Evolutionary conservation across 495 filamentous ascomycete genomes (phyloP), one percentile per base, ranked within the genome.

Genomic region (Acidomyces sp.): DNA sequence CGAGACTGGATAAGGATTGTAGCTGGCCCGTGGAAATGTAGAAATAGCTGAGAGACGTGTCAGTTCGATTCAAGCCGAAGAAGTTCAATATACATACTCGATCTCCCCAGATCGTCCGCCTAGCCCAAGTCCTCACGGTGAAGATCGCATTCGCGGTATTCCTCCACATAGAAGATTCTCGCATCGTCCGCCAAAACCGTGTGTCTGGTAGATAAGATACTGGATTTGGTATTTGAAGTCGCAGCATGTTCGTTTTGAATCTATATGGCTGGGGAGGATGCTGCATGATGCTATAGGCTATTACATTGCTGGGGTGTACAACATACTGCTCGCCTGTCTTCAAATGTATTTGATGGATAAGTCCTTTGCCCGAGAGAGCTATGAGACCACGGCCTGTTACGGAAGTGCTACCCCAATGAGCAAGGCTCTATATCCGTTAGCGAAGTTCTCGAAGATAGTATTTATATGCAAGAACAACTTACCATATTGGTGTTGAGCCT

Each of bases 41-140:
- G 63, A 55, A 96, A 96, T 11, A 95, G 66, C 76, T 81, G 22
- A 6, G 32, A 2, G 1, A 20, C 22, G 42, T 7, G 17, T 36
- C 15, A 28, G 6, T 6, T 19, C 53, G 34, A 49, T 6, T 16
- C 19, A 20, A 23, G 24, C 16, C 1, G 22, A 7, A 33, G 41
- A 49, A 10, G 13, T 12, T n/a, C 10, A 16, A 31, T 7, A 31
- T 4, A 13, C 64, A 44, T 64, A 82, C 77, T 48, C 88, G 64
- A 58, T 97, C 90, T 21, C 90, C 90, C 84, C 83, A 93, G n/a
- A 97, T 80, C 3, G 78, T 78, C 53, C 79, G 67, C 39, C 87
- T 69, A 22, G 73, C 67, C 60, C 81, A 80, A 1, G 83, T 88
- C 24, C 83, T 70, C 13, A 92, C 40, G 24, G 54, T 68, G 56